phyloP scores from a whole-genome alignment of 2,329 filamentous ascomycete species.

The Trichoderma sp. region DNA sequence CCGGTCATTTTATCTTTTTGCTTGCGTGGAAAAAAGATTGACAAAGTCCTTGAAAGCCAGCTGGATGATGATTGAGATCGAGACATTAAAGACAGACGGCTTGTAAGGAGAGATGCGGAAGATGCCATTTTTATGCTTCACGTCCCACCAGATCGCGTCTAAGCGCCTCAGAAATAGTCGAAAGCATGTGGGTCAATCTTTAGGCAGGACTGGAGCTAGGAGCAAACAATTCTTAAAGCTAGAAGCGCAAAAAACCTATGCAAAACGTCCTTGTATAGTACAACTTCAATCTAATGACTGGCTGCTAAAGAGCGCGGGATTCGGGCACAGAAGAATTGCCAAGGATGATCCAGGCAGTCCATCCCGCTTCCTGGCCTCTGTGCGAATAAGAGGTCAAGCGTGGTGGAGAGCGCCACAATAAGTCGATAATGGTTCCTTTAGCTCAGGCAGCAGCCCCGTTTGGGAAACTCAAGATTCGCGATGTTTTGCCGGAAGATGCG shows the following conservation, averaged over 20 bases:
- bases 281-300: neutral
- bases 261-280: neutral
- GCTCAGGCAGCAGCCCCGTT: slow-evolving; percentile 9
- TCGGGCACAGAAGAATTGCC: neutral
- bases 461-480: neutral
- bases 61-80: neutral
- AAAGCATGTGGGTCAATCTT: neutral
- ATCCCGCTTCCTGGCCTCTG: neutral
- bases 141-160: neutral
- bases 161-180: neutral
- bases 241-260: neutral
- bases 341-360: neutral
- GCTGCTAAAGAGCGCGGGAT: neutral
- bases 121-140: neutral
- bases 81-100: neutral
- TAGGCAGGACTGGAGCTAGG: slow-evolving; percentile 6
- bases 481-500: neutral
- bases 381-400: neutral
- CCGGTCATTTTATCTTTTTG: neutral
- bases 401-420: neutral
- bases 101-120: neutral
- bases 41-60: neutral
- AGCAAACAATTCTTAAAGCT: neutral
- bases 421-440: neutral
- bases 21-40: neutral